Evolutionary conservation across 148 eudicot genomes (phyloP).

Genomic region (Camellia granthamiana): DNA sequence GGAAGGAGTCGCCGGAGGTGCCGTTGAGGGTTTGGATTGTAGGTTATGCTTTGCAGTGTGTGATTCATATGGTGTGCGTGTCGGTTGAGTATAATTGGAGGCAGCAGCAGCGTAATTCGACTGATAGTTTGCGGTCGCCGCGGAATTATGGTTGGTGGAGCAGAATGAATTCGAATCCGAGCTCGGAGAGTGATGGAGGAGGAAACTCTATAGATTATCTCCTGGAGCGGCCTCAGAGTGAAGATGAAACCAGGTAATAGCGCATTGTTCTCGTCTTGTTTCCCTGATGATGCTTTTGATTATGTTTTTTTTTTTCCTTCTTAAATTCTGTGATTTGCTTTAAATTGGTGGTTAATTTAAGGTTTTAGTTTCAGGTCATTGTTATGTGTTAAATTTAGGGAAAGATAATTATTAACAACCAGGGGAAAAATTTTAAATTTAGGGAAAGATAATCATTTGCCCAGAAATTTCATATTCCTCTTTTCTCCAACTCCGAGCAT

Average conservation of each 20-base stretch:
- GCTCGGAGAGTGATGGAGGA: conserved; percentile 54
- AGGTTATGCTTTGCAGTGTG: conserved; percentile 64
- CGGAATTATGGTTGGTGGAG: conserved; percentile 28
- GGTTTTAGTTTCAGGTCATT: background rate
- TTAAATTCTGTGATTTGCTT: background rate
- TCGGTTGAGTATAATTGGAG: conserved; percentile 45
- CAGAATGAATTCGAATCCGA: conserved; percentile 36
- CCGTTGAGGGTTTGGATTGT: conserved; percentile 76
- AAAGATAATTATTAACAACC: background rate
- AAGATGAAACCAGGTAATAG: conserved; percentile 64
- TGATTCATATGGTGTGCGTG: conserved; percentile 75
- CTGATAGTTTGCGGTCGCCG: conserved; percentile 12
- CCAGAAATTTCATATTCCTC: too few species aligned
- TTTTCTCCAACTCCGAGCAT: too few species aligned
- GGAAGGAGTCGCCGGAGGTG: conserved; percentile 42
- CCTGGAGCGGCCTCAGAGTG: conserved; percentile 36
- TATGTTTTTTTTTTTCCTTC: background rate
- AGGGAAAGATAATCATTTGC: too few species aligned
- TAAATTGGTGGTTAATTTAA: background rate
- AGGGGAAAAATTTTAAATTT: too few species aligned
- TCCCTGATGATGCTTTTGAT: background rate
- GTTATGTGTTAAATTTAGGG: background rate
- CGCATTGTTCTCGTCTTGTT: background rate
- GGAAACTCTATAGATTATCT: conserved; percentile 37
- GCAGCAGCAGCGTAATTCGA: conserved; percentile 21